These are phyloP conservation scores for Cladobotryum protrusum DNA, from an alignment of 2,329 filamentous ascomycete genomes.

Conservation along the genomic window DNA sequence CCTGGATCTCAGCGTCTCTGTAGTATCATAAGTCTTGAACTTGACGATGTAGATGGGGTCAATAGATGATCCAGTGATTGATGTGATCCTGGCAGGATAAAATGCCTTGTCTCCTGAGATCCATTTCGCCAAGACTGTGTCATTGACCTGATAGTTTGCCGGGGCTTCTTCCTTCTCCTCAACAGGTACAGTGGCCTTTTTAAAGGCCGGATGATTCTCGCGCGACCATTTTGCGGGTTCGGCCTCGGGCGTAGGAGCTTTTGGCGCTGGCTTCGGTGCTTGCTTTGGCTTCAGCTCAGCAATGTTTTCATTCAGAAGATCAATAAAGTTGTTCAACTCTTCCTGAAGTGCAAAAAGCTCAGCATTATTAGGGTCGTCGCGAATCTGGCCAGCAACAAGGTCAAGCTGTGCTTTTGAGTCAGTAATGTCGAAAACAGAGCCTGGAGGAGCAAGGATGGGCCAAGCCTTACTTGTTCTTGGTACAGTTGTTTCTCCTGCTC, in stretches of 20 bases:
- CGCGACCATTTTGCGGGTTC: slow-evolving; percentile 69
- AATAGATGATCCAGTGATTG: slow-evolving; percentile 85
- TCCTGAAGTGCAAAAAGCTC: slow-evolving; percentile 71
- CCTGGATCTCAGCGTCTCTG: slow-evolving; percentile 72
- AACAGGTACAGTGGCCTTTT: slow-evolving; percentile 38
- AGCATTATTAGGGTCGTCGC: slow-evolving; percentile 71
- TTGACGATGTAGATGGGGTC: slow-evolving; percentile 91
- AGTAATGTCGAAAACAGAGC: slow-evolving; percentile 10
- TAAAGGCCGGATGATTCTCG: slow-evolving; percentile 74
- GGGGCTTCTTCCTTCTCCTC: slow-evolving; percentile 50
- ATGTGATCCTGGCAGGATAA: slow-evolving; percentile 88
- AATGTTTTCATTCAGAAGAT: slow-evolving; percentile 71
- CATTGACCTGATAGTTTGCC: slow-evolving; percentile 74
- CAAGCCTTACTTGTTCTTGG: slow-evolving; percentile 47
- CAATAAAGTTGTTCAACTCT: slow-evolving; percentile 78
- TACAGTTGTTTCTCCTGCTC: slow-evolving; percentile 50
- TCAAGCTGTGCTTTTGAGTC: slow-evolving; percentile 54
- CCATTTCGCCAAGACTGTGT: slow-evolving; percentile 87
- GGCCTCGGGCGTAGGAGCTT: slow-evolving; percentile 30
- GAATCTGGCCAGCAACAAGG: slow-evolving; percentile 67
- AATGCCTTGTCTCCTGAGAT: slow-evolving; percentile 80
- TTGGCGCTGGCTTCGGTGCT: slow-evolving; percentile 39
- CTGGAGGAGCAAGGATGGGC: background rate
- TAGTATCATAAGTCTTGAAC: slow-evolving; percentile 85
- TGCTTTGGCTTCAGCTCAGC: slow-evolving; percentile 62